Base-by-base conservation (phyloP, 2,329 filamentous ascomycete genomes). In the Claviceps sp. region DNA sequence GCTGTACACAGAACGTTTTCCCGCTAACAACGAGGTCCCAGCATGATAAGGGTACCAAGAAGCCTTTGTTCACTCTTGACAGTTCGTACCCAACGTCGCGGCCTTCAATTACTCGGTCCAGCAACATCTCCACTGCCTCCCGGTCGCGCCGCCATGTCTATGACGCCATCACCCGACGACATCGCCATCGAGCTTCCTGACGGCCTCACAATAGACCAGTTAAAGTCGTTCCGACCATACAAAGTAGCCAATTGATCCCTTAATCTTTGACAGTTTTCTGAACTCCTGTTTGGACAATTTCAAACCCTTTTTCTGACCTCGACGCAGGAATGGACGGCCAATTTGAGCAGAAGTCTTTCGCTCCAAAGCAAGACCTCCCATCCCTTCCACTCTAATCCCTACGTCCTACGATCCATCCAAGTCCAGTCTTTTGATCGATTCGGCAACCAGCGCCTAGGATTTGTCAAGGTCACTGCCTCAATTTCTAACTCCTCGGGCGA, bases 351-450 rank as follows among this genome's bases (percentile, higher is more conserved):
- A 48, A 77, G 76, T 17, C 71, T 80, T 38, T 51, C 61, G 17
- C 68, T 73, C 0, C 77, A 80, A 57, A 55, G 59, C 16, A 58
- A 66, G 51, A 41, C 64, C 3, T 56, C 63, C 17, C 76, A 80
- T 58, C 73, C 76, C 6, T 82, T 82, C 67, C 70, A 78, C 64
- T 13, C 57, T 0, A 70, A 74, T 53, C 77, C 78, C 1, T 82
- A 81, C 62, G 52, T 60, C 6, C 72, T 82, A 0, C 71, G 68
- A 50, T 67, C 68, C 54, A 65, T 82, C 55, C 72, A 66, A 0
- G 59, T 82, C 52, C 77, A 82, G 60, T 69, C 76, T 17, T 73
- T 72, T 56, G 78, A 81, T 60, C 63, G 70, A 34, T 82, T 79
- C 56, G 71, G 73, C 34, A 55, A 56, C 22, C 49, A 56, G 10